Evolutionary conservation across 164 flowering plant species (phyloP).

Genomic region (grape (Vitis vinifera)): ASM3070453v1 NC_081818.1:21766501-21767000

Average conservation of each 20-base stretch:
- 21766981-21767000: too few relatives aligned
- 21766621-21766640: conserved; percentile 38
- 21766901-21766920: too few relatives aligned
- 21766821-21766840: not conserved
- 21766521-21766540: conserved; percentile 4
- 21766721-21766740: not conserved
- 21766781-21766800: not conserved
- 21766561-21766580: conserved; percentile 5
- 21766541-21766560: conserved; percentile 13
- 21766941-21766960: not conserved
- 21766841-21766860: not conserved
- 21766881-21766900: not conserved
- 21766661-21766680: conserved; percentile 1
- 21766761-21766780: not conserved
- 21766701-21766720: not conserved
- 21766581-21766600: conserved; percentile 25
- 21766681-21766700: not conserved
- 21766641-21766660: not conserved
- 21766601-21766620: conserved; percentile 33
- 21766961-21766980: not conserved
- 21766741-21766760: not conserved
- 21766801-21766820: not conserved
- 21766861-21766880: not conserved
- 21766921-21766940: not conserved
- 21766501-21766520: conserved; percentile 7